phyloP scores from a whole-genome alignment of 2,329 filamentous ascomycete genomes.

The Parastagonospora nodorum region DNA sequence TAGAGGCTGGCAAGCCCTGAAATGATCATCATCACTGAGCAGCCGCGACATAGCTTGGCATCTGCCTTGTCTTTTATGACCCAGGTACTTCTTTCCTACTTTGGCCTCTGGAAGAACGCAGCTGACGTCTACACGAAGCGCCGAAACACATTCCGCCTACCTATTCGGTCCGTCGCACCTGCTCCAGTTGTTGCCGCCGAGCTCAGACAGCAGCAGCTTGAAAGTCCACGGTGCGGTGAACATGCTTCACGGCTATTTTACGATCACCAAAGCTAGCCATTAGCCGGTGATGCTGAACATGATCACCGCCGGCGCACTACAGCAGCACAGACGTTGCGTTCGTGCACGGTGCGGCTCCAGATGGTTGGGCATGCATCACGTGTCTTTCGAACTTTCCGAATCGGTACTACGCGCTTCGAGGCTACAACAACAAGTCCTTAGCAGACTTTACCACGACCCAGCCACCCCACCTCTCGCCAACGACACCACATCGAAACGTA shows the following conservation, averaged over 20 bases:
- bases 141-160: background rate
- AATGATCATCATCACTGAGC: background rate
- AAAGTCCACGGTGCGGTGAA: too few relatives aligned
- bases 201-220: background rate
- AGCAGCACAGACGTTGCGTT: conserved; percentile 22
- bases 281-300: background rate
- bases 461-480: conserved; percentile 41
- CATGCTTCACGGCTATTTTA: background rate
- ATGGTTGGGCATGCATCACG: conserved; percentile 17
- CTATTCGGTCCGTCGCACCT: background rate
- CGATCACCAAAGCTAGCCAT: background rate
- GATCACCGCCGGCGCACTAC: conserved; percentile 6
- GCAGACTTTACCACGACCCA: conserved; percentile 36
- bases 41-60: background rate
- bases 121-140: background rate
- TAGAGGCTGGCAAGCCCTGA: too few relatives aligned
- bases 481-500: conserved; percentile 36
- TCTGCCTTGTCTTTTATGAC: background rate
- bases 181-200: background rate
- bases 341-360: conserved; percentile 15
- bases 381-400: conserved; percentile 29
- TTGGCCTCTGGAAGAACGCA: background rate
- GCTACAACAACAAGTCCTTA: conserved; percentile 37
- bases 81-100: background rate
- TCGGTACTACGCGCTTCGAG: conserved; percentile 32